Percentiles rank a stretch among this genome's conserved stretches.
These are phyloP conservation scores for Naganishia vishniacii DNA, from an alignment of 768 basidiomycete genomes.

Conservation along the genomic window DNA sequence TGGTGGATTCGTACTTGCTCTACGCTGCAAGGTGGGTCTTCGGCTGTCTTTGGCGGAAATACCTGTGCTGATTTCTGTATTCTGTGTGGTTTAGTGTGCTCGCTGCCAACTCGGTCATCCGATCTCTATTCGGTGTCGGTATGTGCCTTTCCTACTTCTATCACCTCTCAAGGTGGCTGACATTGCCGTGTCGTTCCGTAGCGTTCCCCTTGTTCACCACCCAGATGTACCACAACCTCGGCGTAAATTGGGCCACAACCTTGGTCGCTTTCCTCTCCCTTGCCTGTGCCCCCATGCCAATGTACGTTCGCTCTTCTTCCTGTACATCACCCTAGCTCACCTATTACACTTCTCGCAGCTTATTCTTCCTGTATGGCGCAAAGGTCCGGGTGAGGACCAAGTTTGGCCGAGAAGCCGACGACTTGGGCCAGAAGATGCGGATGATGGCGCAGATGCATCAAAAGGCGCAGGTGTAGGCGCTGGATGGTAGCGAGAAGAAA, in stretches of 20 bases:
- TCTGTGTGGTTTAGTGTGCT: conserved; percentile 50
- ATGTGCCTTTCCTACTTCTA: too few relatives aligned
- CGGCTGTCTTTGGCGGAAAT: too few relatives aligned
- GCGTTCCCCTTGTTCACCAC: conserved; percentile 43
- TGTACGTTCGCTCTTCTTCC: conserved; percentile 23
- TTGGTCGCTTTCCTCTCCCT: conserved; percentile 37
- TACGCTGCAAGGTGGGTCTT: conserved; percentile 55
- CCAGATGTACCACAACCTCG: conserved; percentile 47
- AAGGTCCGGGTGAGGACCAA: conserved; percentile 29
- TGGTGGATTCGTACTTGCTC: conserved; percentile 66
- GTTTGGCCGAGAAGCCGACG: conserved; percentile 34
- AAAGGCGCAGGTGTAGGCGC: neutral
- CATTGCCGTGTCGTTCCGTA: neutral
- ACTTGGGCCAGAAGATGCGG: conserved; percentile 30
- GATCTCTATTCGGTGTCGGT: conserved; percentile 57
- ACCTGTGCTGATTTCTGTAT: neutral
- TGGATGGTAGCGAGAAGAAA: too few relatives aligned
- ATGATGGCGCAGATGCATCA: conserved; percentile 22
- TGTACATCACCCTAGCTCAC: neutral
- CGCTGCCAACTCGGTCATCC: conserved; percentile 63
- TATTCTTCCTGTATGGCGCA: conserved; percentile 34
- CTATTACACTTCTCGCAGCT: neutral
- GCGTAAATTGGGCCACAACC: conserved; percentile 40
- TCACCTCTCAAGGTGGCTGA: too few relatives aligned
- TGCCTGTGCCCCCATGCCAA: conserved; percentile 35